phyloP scores from a whole-genome alignment of 2,329 filamentous ascomycete species.

The Aspergillus oerlinghausenensis region DNA sequence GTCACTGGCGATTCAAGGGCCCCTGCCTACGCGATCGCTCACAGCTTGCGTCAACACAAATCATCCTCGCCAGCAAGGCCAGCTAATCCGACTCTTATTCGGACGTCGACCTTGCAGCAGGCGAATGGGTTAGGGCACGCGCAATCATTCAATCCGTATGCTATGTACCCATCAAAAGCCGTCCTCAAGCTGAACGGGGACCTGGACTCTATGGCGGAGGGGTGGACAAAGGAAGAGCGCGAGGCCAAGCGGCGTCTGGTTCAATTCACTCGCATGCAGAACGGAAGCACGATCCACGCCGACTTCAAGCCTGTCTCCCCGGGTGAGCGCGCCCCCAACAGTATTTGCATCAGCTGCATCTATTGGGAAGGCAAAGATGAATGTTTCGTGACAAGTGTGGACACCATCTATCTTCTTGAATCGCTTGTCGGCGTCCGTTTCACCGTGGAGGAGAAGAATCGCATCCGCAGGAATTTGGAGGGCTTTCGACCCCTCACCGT shows the following conservation, averaged over 20 bases:
- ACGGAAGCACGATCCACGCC: constrained; percentile 73
- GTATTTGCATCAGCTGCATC: constrained; percentile 95
- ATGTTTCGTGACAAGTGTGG: constrained; percentile 92
- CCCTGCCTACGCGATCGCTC: constrained; percentile 38
- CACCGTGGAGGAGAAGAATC: constrained; percentile 96
- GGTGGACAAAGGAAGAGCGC: constrained; percentile 80
- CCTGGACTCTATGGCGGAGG: constrained; percentile 73
- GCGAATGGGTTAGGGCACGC: constrained; percentile 45
- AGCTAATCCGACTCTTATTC: constrained; percentile 58
- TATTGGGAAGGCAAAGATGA: constrained; percentile 90
- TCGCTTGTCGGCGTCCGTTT: constrained; percentile 82
- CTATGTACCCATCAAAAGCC: constrained; percentile 78
- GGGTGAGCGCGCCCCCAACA: constrained; percentile 74
- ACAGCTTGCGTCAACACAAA: constrained; percentile 33
- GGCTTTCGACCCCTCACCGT: constrained; percentile 90
- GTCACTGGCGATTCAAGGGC: constrained; percentile 42
- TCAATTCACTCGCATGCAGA: constrained; percentile 78
- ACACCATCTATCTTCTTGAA: constrained; percentile 93
- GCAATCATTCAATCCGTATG: constrained; percentile 68
- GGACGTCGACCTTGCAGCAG: constrained; percentile 63
- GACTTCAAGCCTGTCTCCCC: constrained; percentile 74
- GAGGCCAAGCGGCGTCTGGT: constrained; percentile 77
- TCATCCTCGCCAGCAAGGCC: constrained; percentile 43
- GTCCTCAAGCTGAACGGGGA: constrained; percentile 80
- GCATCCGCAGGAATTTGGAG: constrained; percentile 91